Evolutionary conservation across 192 early-diverging fungal species (phyloP).

Genomic region (Linnemannia schmuckeri): DNA sequence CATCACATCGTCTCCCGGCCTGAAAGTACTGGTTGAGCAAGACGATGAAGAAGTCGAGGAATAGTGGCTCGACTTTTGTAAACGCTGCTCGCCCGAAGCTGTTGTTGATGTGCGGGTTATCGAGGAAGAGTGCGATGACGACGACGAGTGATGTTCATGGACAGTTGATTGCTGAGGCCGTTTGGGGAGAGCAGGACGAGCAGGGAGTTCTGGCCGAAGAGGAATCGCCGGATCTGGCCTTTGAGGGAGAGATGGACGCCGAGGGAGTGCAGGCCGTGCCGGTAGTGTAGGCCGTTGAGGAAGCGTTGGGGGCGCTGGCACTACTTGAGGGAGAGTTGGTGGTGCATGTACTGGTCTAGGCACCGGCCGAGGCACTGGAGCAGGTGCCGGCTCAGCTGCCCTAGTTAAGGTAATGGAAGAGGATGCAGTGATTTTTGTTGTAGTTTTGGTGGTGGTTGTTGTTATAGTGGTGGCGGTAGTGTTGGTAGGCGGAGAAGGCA

Average conservation of each 20-base stretch:
- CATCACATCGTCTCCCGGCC: slow-evolving; percentile 3
- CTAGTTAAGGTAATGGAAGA: not conserved
- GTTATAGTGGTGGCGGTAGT: not conserved
- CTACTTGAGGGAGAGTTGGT: not conserved
- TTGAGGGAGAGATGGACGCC: slow-evolving; percentile 4
- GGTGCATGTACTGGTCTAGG: not conserved
- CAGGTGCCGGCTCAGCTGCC: not conserved
- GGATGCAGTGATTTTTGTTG: not conserved
- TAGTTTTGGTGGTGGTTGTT: not conserved
- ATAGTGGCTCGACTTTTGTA: slow-evolving; percentile 1
- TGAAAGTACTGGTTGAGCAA: not conserved
- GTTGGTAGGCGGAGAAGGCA: slow-evolving; percentile 3
- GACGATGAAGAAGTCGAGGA: slow-evolving; percentile 9
- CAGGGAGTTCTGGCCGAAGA: slow-evolving; percentile 25
- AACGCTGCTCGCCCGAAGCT: not conserved
- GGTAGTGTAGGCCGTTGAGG: slow-evolving; percentile 35
- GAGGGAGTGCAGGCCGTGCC: slow-evolving; percentile 16
- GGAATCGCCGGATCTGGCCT: not conserved
- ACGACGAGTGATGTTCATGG: slow-evolving; percentile 25
- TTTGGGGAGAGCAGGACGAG: slow-evolving; percentile 32
- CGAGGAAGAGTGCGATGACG: slow-evolving; percentile 8
- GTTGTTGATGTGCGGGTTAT: not conserved
- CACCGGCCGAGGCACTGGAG: not conserved
- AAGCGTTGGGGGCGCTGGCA: slow-evolving; percentile 14
- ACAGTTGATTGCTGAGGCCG: not conserved